Conservation (phyloP, 176 grass and related monocot genomes). For the Musa schizocarpa region DNA sequence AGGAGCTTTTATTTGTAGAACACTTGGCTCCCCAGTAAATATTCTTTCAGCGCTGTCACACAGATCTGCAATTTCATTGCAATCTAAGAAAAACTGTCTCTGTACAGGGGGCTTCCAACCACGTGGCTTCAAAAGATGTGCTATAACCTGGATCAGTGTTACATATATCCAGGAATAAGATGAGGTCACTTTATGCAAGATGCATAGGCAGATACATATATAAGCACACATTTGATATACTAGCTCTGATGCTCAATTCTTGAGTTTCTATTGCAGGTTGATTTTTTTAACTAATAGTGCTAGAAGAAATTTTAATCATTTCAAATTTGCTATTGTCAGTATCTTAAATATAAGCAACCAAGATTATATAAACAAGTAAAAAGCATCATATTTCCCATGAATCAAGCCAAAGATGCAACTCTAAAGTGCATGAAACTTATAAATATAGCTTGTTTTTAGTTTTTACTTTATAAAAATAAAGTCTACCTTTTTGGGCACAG, state of each 20-base stretch:
- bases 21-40: slow-evolving; percentile 85
- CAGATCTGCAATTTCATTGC: slow-evolving; percentile 98
- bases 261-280: neutral
- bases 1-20: slow-evolving; percentile 89
- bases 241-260: neutral
- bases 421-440: no score
- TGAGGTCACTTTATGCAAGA: neutral
- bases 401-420: no score
- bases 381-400: no score
- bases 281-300: no score
- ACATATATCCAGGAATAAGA: neutral
- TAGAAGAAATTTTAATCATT: neutral
- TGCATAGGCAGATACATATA: neutral
- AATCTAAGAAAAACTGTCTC: slow-evolving; percentile 94
- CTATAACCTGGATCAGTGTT: slow-evolving; percentile 51
- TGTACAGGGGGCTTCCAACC: slow-evolving; percentile 98
- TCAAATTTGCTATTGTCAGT: neutral
- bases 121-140: slow-evolving; percentile 88
- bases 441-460: neutral
- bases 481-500: slow-evolving; percentile 41
- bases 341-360: neutral
- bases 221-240: neutral
- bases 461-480: neutral
- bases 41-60: slow-evolving; percentile 91
- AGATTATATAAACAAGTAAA: no score